These are phyloP conservation scores for Calocybe indica DNA, from an alignment of 768 basidiomycete genomes.

Conservation along the genomic window DNA sequence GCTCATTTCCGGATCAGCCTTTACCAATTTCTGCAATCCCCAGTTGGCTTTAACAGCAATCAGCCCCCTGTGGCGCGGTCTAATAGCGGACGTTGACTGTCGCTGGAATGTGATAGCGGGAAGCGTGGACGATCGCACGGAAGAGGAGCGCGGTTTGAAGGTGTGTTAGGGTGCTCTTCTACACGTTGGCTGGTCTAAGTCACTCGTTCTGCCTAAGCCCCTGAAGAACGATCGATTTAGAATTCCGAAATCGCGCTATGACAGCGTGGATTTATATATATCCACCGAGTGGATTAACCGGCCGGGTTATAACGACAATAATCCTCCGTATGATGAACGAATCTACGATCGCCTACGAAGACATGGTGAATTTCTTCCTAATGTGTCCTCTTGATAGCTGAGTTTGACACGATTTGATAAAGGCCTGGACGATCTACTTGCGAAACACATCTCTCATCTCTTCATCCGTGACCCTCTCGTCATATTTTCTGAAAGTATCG, in stretches of 20 bases:
- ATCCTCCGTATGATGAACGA: slow-evolving; percentile 69
- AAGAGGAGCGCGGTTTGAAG: slow-evolving; percentile 89
- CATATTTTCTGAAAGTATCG: slow-evolving; percentile 87
- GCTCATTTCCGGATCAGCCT: slow-evolving; percentile 5
- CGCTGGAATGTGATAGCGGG: slow-evolving; percentile 99
- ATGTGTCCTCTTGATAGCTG: neutral
- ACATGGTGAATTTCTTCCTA: slow-evolving; percentile 50
- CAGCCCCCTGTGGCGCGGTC: slow-evolving; percentile 92
- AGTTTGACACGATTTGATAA: neutral
- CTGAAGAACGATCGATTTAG: slow-evolving; percentile 64
- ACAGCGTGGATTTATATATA: slow-evolving; percentile 91
- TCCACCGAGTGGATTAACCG: slow-evolving; percentile 83
- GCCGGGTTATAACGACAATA: slow-evolving; percentile 90
- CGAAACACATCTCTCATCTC: slow-evolving; percentile 90
- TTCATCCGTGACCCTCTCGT: slow-evolving; percentile 98
- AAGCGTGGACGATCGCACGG: slow-evolving; percentile 96
- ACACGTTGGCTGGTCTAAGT: slow-evolving; percentile 2
- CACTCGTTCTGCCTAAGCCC: slow-evolving; percentile 43
- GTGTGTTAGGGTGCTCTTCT: slow-evolving; percentile 28
- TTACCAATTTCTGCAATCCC: slow-evolving; percentile 4
- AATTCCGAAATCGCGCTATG: slow-evolving; percentile 97
- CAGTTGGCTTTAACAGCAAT: slow-evolving; percentile 93
- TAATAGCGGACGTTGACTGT: slow-evolving; percentile 94
- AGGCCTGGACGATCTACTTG: slow-evolving; percentile 85
- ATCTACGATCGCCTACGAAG: slow-evolving; percentile 69